Evolutionary conservation across 306 rosid species (phyloP).

Genomic region (Datisca glomerata): DNA sequence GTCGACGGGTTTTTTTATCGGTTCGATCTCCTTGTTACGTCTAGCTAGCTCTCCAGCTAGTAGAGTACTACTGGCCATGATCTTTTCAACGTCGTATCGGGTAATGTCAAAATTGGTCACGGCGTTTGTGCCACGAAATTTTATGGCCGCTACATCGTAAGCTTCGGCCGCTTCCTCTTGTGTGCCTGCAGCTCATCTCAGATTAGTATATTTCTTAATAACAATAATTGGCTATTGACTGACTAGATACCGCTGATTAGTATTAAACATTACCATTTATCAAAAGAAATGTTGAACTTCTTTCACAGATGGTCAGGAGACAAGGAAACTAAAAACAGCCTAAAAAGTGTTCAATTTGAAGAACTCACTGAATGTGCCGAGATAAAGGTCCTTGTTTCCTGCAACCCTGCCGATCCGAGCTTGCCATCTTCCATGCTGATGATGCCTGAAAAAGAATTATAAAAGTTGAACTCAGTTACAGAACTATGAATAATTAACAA

Average conservation of each 20-base stretch:
- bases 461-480: background rate
- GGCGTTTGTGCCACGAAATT: conserved; percentile 80
- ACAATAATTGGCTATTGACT: background rate
- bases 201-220: background rate
- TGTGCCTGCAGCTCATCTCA: conserved; percentile 50
- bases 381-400: conserved; percentile 96
- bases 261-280: no score
- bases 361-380: conserved; percentile 84
- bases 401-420: conserved; percentile 99
- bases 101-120: conserved; percentile 90
- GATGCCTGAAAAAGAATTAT: conserved; percentile 42
- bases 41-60: conserved; percentile 75
- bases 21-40: conserved; percentile 36
- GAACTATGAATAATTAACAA: no score
- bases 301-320: no score
- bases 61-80: conserved; percentile 76
- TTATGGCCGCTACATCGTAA: conserved; percentile 89
- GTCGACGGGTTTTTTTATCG: no score
- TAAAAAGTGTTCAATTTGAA: no score
- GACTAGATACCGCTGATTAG: no score
- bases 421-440: conserved; percentile 99
- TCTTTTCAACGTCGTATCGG: conserved; percentile 73
- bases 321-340: no score
- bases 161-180: conserved; percentile 99
- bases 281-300: no score